Conservation (phyloP, 2,329 filamentous ascomycete species). For the Xylaria multiplex region DNA sequence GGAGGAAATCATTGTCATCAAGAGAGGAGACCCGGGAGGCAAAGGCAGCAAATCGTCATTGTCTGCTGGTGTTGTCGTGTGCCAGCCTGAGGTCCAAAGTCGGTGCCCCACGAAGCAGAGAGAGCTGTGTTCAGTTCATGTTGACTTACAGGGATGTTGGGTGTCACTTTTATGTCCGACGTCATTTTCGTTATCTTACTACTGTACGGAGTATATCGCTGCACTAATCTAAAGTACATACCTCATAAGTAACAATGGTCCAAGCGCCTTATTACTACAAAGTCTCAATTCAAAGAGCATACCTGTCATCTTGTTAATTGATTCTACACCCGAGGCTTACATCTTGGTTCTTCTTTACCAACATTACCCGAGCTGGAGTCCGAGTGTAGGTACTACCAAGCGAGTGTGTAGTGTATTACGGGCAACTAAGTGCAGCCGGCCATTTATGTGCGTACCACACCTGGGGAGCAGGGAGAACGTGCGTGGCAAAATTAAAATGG, state of each 20-base stretch:
- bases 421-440: too few species aligned
- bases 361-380: background rate
- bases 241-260: background rate
- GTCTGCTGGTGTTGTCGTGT: conserved; percentile 23
- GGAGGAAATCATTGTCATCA: conserved; percentile 2
- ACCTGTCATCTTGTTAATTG: background rate
- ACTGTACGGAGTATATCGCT: too few species aligned
- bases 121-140: conserved; percentile 15
- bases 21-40: background rate
- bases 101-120: conserved; percentile 15
- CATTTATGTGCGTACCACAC: background rate
- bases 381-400: too few species aligned
- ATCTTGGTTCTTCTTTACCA: background rate
- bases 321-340: background rate
- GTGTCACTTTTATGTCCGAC: conserved; percentile 25
- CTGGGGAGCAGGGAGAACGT: background rate
- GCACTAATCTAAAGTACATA: too few species aligned
- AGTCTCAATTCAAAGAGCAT: background rate
- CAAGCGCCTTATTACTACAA: background rate
- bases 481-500: background rate
- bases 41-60: background rate
- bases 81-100: conserved; percentile 8
- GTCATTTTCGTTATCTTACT: conserved; percentile 26
- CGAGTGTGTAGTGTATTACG: too few species aligned
- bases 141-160: conserved; percentile 28